Evolutionary conservation across 352 stramenopile species (phyloP).

Genomic region (Phytophthora quininea): DNA sequence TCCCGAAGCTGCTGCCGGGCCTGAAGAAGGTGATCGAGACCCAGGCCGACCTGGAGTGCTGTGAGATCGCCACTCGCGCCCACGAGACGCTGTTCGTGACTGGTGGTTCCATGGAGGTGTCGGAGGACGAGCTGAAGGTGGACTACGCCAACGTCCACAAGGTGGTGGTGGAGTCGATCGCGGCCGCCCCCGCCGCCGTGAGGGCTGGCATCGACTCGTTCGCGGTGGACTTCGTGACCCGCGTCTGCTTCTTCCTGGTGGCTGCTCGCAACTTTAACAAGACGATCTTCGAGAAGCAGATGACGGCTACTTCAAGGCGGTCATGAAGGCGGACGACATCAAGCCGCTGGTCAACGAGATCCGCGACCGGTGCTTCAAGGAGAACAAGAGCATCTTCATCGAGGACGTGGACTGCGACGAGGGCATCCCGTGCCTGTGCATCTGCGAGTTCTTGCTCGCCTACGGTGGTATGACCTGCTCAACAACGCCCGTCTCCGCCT

Average conservation of each 20-base stretch:
- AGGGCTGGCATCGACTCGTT: slow-evolving; percentile 91
- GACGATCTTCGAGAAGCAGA: slow-evolving; percentile 93
- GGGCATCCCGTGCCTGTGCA: no score
- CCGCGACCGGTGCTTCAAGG: no score
- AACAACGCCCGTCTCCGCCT: no score
- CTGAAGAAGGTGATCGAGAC: slow-evolving; percentile 97
- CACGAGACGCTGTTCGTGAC: slow-evolving; percentile 94
- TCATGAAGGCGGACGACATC: no score
- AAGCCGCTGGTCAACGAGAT: no score
- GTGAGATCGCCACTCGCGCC: slow-evolving; percentile 94
- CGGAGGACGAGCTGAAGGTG: slow-evolving; percentile 92
- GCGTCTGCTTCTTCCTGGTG: slow-evolving; percentile 85
- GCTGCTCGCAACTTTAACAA: slow-evolving; percentile 95
- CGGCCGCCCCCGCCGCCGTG: slow-evolving; percentile 70
- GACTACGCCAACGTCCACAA: slow-evolving; percentile 87
- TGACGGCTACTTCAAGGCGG: no score
- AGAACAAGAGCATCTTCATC: no score
- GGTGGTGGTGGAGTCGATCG: slow-evolving; percentile 83
- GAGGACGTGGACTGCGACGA: no score
- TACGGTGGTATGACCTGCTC: no score
- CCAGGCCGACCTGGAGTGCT: slow-evolving; percentile 97
- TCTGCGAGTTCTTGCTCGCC: no score
- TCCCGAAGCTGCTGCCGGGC: slow-evolving; percentile 96
- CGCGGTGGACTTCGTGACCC: slow-evolving; percentile 89
- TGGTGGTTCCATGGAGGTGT: slow-evolving; percentile 93